These are phyloP conservation scores for Lactarius psammicola DNA, from an alignment of 768 basidiomycete genomes.

Conservation along the genomic window DNA sequence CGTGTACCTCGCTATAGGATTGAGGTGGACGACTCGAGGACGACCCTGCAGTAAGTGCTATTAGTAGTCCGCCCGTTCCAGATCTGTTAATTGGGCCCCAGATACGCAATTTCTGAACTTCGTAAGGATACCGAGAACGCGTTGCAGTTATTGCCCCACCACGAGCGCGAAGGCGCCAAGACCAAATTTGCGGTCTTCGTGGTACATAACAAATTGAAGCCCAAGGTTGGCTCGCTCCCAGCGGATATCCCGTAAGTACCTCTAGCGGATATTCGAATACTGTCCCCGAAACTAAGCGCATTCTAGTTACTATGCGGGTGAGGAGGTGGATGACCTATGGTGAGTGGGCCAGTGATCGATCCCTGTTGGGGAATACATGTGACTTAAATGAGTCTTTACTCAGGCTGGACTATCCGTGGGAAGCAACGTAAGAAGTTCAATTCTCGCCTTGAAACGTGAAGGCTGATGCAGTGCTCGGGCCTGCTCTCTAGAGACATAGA, in stretches of 20 bases:
- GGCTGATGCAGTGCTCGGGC: slow-evolving; percentile 15
- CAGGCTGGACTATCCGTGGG: slow-evolving; percentile 88
- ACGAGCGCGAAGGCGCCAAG: slow-evolving; percentile 62
- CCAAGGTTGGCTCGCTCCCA: slow-evolving; percentile 76
- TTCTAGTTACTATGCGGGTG: slow-evolving; percentile 73
- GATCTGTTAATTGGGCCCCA: slow-evolving; percentile 34
- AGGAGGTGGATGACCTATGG: slow-evolving; percentile 72
- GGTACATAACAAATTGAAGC: slow-evolving; percentile 90
- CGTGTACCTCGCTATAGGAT: slow-evolving; percentile 49
- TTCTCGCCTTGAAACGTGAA: slow-evolving; percentile 21
- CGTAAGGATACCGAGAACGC: slow-evolving; percentile 83
- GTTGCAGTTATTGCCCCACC: slow-evolving; percentile 60
- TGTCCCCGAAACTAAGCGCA: slow-evolving; percentile 30
- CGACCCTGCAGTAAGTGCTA: slow-evolving; percentile 74
- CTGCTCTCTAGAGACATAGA: slow-evolving; percentile 60
- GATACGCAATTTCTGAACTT: slow-evolving; percentile 89
- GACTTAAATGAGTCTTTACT: slow-evolving; percentile 20
- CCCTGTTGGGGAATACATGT: background rate
- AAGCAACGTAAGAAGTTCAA: slow-evolving; percentile 54
- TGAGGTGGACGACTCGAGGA: slow-evolving; percentile 85
- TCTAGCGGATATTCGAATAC: slow-evolving; percentile 6
- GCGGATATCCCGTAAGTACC: slow-evolving; percentile 55
- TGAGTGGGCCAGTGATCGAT: slow-evolving; percentile 39
- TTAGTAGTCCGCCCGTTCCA: background rate
- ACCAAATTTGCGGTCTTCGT: slow-evolving; percentile 93